phyloP scores from a whole-genome alignment of 257 asterid genomes.

The Solanum pimpinellifolium region DNA sequence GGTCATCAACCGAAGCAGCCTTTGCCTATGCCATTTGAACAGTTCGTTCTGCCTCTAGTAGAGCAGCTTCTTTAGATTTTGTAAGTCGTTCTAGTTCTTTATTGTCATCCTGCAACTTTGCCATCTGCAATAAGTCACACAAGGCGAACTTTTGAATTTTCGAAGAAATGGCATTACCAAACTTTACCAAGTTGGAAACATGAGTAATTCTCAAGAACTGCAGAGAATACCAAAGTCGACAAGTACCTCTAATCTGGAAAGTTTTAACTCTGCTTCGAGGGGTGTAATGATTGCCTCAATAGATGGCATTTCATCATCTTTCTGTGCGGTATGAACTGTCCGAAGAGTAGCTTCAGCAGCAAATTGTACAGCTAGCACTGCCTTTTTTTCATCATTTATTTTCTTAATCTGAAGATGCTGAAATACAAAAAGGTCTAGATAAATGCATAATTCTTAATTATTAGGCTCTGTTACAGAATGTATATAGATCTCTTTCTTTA shows the following conservation, averaged over 20 bases:
- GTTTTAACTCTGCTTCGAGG: slow-evolving; percentile 85
- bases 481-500: too few relatives aligned
- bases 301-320: slow-evolving; percentile 95
- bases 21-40: slow-evolving; percentile 83
- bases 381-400: slow-evolving; percentile 77
- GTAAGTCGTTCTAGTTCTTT: slow-evolving; percentile 86
- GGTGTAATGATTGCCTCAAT: slow-evolving; percentile 91
- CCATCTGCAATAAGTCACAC: slow-evolving; percentile 34
- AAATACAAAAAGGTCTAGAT: slow-evolving; percentile 9
- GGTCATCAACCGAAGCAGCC: background rate
- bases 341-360: slow-evolving; percentile 98
- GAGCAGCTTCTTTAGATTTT: slow-evolving; percentile 91
- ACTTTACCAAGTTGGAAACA: background rate
- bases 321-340: slow-evolving; percentile 88
- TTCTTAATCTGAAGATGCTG: slow-evolving; percentile 85
- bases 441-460: background rate
- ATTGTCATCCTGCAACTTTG: slow-evolving; percentile 86
- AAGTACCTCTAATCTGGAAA: slow-evolving; percentile 67
- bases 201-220: background rate
- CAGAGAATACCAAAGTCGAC: background rate
- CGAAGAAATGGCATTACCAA: background rate
- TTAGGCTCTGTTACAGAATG: background rate
- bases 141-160: background rate
- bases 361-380: slow-evolving; percentile 77
- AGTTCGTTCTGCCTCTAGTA: slow-evolving; percentile 73